phyloP scores from a whole-genome alignment of 2,329 filamentous ascomycete species.

The Alternaria gaisen region DNA sequence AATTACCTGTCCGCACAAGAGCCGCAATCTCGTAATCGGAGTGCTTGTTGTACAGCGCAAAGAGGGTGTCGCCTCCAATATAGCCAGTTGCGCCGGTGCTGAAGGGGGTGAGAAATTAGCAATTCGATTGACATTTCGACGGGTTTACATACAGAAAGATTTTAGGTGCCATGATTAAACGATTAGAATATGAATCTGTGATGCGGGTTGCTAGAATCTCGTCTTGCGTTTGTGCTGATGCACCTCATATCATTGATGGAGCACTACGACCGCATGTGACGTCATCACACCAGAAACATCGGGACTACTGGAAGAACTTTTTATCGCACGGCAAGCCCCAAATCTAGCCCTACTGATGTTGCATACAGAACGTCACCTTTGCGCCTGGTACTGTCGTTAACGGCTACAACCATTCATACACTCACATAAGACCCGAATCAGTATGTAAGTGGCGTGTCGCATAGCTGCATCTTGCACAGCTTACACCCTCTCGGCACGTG shows the following conservation, averaged over 20 bases:
- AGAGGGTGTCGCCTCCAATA: conserved; percentile 53
- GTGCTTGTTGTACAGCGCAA: conserved; percentile 54
- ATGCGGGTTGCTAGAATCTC: neutral
- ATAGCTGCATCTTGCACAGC: neutral
- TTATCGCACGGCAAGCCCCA: conserved; percentile 3
- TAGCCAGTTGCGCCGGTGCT: conserved; percentile 43
- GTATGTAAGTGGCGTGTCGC: neutral
- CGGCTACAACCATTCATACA: neutral
- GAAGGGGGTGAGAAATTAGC: neutral
- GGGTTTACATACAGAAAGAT: conserved; percentile 31
- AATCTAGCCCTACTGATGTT: conserved; percentile 1
- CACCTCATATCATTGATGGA: neutral
- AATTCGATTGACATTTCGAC: neutral
- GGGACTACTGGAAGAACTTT: conserved; percentile 5
- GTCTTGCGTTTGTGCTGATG: neutral
- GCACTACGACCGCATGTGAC: neutral
- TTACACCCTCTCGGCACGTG: neutral
- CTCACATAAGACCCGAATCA: neutral
- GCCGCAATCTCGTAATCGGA: conserved; percentile 58
- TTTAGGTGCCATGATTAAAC: conserved; percentile 30
- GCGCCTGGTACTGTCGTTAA: neutral
- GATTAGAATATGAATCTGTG: neutral
- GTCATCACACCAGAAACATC: conserved; percentile 5
- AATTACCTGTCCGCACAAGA: conserved; percentile 50
- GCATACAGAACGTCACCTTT: neutral